Evolutionary conservation across 345 rosid species (phyloP), one percentile per base, ranked within the genome.

Genomic region (Pistacia vera): DNA sequence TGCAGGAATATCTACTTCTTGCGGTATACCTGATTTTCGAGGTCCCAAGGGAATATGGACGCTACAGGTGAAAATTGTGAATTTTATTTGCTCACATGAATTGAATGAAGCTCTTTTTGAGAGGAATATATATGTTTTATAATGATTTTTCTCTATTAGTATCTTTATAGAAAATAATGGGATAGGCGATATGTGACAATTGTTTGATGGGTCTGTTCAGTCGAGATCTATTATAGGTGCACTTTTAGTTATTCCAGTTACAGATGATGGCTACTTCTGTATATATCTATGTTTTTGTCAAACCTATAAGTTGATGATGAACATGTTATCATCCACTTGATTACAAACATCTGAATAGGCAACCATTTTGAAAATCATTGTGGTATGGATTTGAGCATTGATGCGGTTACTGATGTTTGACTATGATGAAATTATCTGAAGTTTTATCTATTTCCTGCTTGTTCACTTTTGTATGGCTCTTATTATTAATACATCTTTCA

Each of bases 11-110:
- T 96, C 99, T 70, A 93, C 99, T 57, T 91, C 99, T 77, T 92
- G 99, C 81, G 97, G 99, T 56, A 96, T 96, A 75, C 98, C 99
- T 77, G 97, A 96, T 85, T 92, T 96, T 83, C 87, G 99, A 79
- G 98, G 98, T 68, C 99, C 99, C 63, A 89, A 90, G 76, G 99
- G 99, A 78, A 93, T 96, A 74, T 96, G 99, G 99, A 96, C 99
- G 14, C 70, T 96, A 54, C 98, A 96, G 98, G 98, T 93, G 77
- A 76, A 72, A 52, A 0, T 74, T 67, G 4, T 74, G 48, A 70
- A 52, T 13, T 76, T 65, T 63, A 11, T 68, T 38, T 76, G 60
- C 33, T n/a, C 9, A 38, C 8, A 59, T 46, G 72, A 59, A 22
- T 36, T 33, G 54, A 38, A 12, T 75, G 25, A 22, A 22, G 22